Base-by-base conservation (phyloP, 1,284 basidiomycete genomes). In the Cutaneotrichosporon sp. region DNA sequence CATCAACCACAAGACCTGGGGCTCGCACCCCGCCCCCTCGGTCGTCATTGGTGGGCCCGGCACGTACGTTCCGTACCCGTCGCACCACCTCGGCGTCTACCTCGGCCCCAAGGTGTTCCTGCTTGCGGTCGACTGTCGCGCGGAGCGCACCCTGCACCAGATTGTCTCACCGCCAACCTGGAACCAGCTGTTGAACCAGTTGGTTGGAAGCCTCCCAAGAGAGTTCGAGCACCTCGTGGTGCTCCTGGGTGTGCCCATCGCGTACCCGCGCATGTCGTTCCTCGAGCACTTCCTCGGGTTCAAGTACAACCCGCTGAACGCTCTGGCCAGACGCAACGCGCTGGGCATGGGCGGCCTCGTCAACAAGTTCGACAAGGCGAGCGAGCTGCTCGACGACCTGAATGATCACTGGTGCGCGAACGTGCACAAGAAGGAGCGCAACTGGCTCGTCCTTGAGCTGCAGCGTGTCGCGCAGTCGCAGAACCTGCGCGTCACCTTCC, bases 181-280 rank as follows among this genome's bases (percentile, higher is more conserved):
- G 77, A 77, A 84, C 33, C 87, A 85, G 58, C 83, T 89, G 4
- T 92, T 95, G 72, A 80, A 82, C n/a, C 80, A 84, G 31, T 69
- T 91, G 52, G 72, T 80, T 27, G 22, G 14, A 7, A 70, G 76
- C 47, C 69, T 94, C 29, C 90, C 92, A 4, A 64, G 73, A 0
- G 79, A 81, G 14, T 86, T 92, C 4, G 87, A 94, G 69, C 94
- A 97, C 76, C 72, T 97, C 9, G 83, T 95, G 34, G 80, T 97
- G 45, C 88, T 91, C 66, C 77, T 92, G 31, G 93, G 90, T 86
- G 73, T 79, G 10, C 69, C 73, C 4, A 73, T 77, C 33, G 91
- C 91, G 10, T 95, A 97, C 76, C 93, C 94, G 22, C 87, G 94
- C 53, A 91, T 97, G 90, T 90, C 91, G 3, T 93, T 95, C 76